A percentile compares a stretch with the other conserved stretches of the same genome.
phyloP scores from a whole-genome alignment of 2,329 filamentous ascomycete species.

The Xylaria sp. region DNA sequence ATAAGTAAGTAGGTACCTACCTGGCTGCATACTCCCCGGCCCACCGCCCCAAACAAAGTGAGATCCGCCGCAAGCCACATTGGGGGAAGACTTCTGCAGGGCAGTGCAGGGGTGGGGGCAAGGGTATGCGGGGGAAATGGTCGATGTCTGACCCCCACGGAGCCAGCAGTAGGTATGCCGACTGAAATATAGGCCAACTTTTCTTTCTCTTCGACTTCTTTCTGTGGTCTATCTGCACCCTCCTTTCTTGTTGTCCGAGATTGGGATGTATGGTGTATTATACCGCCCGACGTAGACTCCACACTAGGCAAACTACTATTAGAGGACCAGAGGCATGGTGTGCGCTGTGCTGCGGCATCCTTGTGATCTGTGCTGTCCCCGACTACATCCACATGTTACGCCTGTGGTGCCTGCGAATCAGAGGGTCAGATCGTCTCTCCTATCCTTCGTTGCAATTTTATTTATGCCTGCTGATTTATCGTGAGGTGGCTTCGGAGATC shows the following conservation, averaged over 20 bases:
- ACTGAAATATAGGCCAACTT: too few species aligned
- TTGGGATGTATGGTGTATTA: too few species aligned
- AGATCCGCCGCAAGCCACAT: too few species aligned
- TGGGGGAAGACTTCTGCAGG: constrained; percentile 13
- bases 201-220: background rate
- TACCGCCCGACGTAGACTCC: too few species aligned
- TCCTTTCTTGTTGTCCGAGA: too few species aligned
- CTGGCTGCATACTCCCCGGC: background rate
- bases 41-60: background rate
- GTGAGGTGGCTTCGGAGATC: constrained; percentile 5
- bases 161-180: background rate
- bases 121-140: background rate
- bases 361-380: background rate
- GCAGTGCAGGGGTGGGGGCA: too few species aligned
- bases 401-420: background rate
- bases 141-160: constrained; percentile 3
- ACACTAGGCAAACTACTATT: too few species aligned
- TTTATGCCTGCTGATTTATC: background rate
- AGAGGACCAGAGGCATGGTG: background rate
- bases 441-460: background rate
- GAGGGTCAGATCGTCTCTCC: background rate
- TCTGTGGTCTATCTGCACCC: too few species aligned
- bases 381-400: background rate
- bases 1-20: background rate
- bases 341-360: background rate